These are phyloP conservation scores for Suillus sp. DNA, from an alignment of 768 basidiomycete species.

Conservation along the genomic window DNA sequence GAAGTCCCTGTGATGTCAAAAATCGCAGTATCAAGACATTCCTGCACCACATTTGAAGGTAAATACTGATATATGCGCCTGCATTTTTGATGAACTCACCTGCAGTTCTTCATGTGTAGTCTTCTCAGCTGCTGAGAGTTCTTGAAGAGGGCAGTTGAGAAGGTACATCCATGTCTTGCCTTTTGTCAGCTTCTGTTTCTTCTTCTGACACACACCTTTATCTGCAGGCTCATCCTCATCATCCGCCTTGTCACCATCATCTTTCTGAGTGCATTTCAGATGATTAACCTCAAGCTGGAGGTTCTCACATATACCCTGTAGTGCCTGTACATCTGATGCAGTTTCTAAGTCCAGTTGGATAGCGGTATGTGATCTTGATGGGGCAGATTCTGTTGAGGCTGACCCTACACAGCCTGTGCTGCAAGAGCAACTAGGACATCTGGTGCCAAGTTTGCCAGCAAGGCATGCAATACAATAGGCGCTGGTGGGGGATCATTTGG, in stretches of 20 bases:
- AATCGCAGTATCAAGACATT: no score
- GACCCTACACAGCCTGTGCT: background rate
- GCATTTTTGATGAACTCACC: no score
- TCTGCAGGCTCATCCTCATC: background rate
- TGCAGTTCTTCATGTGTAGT: no score
- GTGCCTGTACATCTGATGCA: background rate
- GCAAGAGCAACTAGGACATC: background rate
- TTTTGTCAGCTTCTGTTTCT: background rate
- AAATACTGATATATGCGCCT: no score
- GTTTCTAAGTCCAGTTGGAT: background rate
- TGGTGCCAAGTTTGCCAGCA: background rate
- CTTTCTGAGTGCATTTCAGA: background rate
- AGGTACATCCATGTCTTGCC: background rate
- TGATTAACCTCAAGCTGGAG: background rate
- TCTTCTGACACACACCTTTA: background rate
- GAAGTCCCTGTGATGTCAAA: no score
- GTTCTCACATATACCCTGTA: background rate
- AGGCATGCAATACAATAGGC: background rate
- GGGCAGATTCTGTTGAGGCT: conserved; percentile 3
- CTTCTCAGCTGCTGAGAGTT: no score
- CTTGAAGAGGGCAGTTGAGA: background rate
- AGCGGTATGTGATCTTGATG: background rate
- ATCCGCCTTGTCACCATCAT: background rate
- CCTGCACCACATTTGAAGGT: no score
- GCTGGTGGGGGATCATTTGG: background rate